These are phyloP conservation scores for Pleurostoma richardsiae DNA, from an alignment of 2,329 filamentous ascomycete genomes.

Conservation along the genomic window DNA sequence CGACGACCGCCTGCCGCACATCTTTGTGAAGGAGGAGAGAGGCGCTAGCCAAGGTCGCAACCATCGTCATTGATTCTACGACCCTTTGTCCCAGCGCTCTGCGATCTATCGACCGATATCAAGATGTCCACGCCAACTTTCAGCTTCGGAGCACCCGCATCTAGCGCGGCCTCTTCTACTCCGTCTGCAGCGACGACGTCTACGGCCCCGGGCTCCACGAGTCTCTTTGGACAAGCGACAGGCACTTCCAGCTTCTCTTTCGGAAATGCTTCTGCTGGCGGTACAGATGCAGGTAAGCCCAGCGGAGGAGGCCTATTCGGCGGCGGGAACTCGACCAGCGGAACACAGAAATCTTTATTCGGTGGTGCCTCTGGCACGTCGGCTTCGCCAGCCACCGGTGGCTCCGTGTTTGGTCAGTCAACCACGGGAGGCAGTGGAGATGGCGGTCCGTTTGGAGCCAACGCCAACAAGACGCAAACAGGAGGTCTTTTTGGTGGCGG, in stretches of 20 bases:
- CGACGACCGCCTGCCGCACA: too few species aligned
- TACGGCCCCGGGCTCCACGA: neutral
- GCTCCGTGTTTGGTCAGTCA: constrained; percentile 12
- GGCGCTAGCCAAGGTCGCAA: too few species aligned
- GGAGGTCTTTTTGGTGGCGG: constrained; percentile 19
- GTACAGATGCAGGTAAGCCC: constrained; percentile 25
- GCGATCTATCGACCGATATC: neutral
- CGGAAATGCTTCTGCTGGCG: constrained; percentile 22
- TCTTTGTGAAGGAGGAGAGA: too few species aligned
- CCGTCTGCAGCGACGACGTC: neutral
- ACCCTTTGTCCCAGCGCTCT: too few species aligned
- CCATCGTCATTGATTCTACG: too few species aligned
- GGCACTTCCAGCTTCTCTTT: constrained; percentile 14
- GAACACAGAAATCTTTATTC: constrained; percentile 16
- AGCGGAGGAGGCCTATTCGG: constrained; percentile 26
- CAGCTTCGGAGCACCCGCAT: neutral
- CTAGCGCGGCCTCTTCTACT: neutral
- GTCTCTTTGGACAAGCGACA: neutral
- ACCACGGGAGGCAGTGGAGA: constrained; percentile 1
- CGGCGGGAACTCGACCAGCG: constrained; percentile 9
- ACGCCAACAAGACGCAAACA: constrained; percentile 7
- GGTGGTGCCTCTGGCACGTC: constrained; percentile 18
- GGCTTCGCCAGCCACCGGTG: constrained; percentile 17
- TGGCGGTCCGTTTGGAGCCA: constrained; percentile 16
- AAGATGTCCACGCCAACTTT: neutral